A percentile compares a stretch with the other conserved stretches of the same genome.
phyloP scores from a whole-genome alignment of 2,329 filamentous ascomycete genomes.

The Hypoxylon sp. region DNA sequence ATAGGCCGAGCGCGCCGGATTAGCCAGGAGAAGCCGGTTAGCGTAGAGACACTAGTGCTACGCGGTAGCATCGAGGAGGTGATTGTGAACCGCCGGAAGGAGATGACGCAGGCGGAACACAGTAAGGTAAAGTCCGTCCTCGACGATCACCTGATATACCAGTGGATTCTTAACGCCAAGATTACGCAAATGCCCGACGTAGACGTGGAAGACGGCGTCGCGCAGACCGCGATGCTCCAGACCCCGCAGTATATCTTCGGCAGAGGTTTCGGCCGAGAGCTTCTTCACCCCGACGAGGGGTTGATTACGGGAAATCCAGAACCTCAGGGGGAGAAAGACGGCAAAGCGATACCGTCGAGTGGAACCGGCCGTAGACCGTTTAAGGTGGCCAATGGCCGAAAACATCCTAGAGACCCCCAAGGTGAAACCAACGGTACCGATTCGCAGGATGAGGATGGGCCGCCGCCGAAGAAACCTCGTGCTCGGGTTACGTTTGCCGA shows the following conservation, averaged over 20 bases:
- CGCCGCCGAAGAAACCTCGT: constrained; percentile 33
- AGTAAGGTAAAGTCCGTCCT: constrained; percentile 66
- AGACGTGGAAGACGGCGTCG: constrained; percentile 50
- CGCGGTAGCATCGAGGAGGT: constrained; percentile 85
- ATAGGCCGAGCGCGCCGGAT: constrained; percentile 91
- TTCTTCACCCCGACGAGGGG: constrained; percentile 60
- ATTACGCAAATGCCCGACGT: constrained; percentile 54
- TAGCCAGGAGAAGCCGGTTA: constrained; percentile 81
- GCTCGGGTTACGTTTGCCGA: constrained; percentile 34
- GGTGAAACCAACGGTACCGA: background rate
- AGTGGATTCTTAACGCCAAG: constrained; percentile 68
- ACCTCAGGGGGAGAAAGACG: constrained; percentile 12
- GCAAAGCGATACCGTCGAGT: background rate
- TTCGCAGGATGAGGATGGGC: constrained; percentile 5
- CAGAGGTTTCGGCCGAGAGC: constrained; percentile 58
- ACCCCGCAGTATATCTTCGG: constrained; percentile 64
- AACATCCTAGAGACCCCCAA: constrained; percentile 28
- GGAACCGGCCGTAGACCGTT: constrained; percentile 17
- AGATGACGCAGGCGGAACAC: constrained; percentile 78
- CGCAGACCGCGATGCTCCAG: constrained; percentile 62
- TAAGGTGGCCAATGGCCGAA: constrained; percentile 23
- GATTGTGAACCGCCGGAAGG: constrained; percentile 77
- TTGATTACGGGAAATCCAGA: constrained; percentile 51
- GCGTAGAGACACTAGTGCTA: constrained; percentile 87
- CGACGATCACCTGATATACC: constrained; percentile 67